A percentile compares a stretch with the other conserved stretches of the same genome.
Conservation (phyloP, 2,329 filamentous ascomycete species). For the Dactylellina haptotyla region DNA sequence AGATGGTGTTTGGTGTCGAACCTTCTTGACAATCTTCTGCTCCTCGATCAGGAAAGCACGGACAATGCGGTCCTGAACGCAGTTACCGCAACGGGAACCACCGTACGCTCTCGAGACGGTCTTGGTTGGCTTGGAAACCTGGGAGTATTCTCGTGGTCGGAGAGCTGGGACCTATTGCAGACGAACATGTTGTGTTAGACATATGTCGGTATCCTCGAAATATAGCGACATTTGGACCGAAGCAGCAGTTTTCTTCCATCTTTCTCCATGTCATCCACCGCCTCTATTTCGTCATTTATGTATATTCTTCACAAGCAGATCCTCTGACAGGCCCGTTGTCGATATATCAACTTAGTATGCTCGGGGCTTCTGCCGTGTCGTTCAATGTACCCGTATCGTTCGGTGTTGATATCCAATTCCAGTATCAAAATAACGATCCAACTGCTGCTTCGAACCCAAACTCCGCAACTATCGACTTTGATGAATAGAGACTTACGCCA, state of each 20-base stretch:
- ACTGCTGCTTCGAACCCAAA: conserved; percentile 53
- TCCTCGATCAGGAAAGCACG: conserved; percentile 99
- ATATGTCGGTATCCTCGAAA: neutral
- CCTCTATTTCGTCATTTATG: neutral
- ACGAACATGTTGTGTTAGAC: conserved; percentile 11
- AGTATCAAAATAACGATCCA: too few species aligned
- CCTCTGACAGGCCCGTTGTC: too few species aligned
- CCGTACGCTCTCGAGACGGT: conserved; percentile 98
- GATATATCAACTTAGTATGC: too few species aligned
- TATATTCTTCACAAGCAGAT: neutral
- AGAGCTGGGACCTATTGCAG: conserved; percentile 85
- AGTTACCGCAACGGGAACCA: conserved; percentile 97
- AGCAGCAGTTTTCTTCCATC: neutral
- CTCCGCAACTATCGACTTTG: neutral
- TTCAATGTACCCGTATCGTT: conserved; percentile 6
- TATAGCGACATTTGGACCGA: neutral
- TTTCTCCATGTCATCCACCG: neutral
- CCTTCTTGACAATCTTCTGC: conserved; percentile 99
- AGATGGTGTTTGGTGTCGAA: conserved; percentile 63
- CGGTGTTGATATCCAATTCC: conserved; percentile 31
- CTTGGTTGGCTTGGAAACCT: conserved; percentile 99
- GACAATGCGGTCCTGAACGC: conserved; percentile 96
- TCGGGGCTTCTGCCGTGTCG: too few species aligned
- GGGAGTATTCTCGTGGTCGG: conserved; percentile 96
- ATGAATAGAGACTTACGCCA: conserved; percentile 77